Percentiles rank a stretch among this genome's conserved stretches.
Evolutionary conservation across 495 filamentous ascomycete genomes (phyloP).

Genomic region (Lepraria neglecta): DNA sequence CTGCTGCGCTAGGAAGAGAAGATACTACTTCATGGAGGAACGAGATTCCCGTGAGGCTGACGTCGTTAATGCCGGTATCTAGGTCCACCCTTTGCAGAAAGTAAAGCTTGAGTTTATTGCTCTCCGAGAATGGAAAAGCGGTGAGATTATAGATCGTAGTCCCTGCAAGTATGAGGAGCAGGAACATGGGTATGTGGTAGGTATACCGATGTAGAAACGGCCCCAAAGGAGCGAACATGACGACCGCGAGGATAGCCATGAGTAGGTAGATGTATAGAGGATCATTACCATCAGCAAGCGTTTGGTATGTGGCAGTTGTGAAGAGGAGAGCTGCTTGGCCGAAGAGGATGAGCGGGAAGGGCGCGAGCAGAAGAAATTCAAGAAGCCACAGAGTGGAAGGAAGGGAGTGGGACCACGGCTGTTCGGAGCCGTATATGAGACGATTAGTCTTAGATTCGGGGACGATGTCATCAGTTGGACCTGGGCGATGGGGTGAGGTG

Average conservation of each 20-base stretch:
- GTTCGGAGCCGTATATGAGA: conserved; percentile 68
- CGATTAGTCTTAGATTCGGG: conserved; percentile 32
- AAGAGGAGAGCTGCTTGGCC: conserved; percentile 70
- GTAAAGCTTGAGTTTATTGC: conserved; percentile 75
- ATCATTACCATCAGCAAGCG: conserved; percentile 68
- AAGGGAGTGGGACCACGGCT: conserved; percentile 72
- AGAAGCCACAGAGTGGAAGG: conserved; percentile 80
- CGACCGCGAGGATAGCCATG: conserved; percentile 57
- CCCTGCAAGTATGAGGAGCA: conserved; percentile 65
- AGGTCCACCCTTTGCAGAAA: conserved; percentile 80
- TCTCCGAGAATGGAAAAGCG: conserved; percentile 80
- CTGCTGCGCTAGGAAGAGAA: conserved; percentile 62
- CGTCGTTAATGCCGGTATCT: conserved; percentile 60
- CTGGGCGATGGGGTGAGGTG: conserved; percentile 44
- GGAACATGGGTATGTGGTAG: conserved; percentile 70
- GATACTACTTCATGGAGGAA: conserved; percentile 63
- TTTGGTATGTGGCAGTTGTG: conserved; percentile 67
- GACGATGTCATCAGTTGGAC: conserved; percentile 31
- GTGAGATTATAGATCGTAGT: conserved; percentile 82
- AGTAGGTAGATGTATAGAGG: conserved; percentile 62
- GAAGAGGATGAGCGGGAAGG: conserved; percentile 66
- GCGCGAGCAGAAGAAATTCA: conserved; percentile 74
- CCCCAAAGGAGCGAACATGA: conserved; percentile 69
- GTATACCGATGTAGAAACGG: conserved; percentile 86
- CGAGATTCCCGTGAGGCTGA: conserved; percentile 64